These are phyloP conservation scores for Erysimum pusillum DNA, from an alignment of 441 rosid genomes.

Conservation along the genomic window DNA sequence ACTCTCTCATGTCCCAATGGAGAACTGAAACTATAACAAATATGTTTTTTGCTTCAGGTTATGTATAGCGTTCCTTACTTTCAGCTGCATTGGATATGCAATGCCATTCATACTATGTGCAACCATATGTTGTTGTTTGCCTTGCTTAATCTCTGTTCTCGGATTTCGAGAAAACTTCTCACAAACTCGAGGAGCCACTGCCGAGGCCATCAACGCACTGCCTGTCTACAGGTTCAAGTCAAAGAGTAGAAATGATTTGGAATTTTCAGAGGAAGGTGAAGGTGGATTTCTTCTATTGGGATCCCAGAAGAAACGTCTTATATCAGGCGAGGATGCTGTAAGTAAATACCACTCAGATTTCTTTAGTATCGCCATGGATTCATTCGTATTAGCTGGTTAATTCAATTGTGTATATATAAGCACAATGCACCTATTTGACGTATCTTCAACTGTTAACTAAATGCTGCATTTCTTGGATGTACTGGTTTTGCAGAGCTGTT, in stretches of 20 bases:
- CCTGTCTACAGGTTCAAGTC: constrained; percentile 73
- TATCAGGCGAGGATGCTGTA: constrained; percentile 85
- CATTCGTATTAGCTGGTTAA: neutral
- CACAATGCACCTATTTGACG: neutral
- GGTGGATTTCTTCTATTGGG: constrained; percentile 73
- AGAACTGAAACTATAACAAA: constrained; percentile 6
- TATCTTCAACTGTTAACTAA: constrained; percentile 6
- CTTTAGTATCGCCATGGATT: constrained; percentile 6
- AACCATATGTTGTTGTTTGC: constrained; percentile 83
- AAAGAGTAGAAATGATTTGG: constrained; percentile 56
- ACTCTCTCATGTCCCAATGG: neutral
- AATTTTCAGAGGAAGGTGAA: constrained; percentile 53
- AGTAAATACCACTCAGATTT: constrained; percentile 29
- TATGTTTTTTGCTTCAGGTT: constrained; percentile 55
- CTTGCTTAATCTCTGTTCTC: constrained; percentile 78
- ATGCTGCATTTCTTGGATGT: constrained; percentile 6
- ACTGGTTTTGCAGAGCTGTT: constrained; percentile 64
- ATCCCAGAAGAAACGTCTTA: constrained; percentile 66
- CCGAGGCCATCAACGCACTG: constrained; percentile 67
- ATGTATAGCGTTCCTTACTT: constrained; percentile 82
- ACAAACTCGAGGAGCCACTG: constrained; percentile 73
- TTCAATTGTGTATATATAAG: constrained; percentile 5
- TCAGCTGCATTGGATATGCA: constrained; percentile 82
- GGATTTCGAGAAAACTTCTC: constrained; percentile 76
- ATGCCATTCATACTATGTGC: constrained; percentile 86